Evolutionary conservation across 2,329 filamentous ascomycete species (phyloP), one percentile per base, ranked within the genome.

Genomic region (Leptodontidium sp.): DNA sequence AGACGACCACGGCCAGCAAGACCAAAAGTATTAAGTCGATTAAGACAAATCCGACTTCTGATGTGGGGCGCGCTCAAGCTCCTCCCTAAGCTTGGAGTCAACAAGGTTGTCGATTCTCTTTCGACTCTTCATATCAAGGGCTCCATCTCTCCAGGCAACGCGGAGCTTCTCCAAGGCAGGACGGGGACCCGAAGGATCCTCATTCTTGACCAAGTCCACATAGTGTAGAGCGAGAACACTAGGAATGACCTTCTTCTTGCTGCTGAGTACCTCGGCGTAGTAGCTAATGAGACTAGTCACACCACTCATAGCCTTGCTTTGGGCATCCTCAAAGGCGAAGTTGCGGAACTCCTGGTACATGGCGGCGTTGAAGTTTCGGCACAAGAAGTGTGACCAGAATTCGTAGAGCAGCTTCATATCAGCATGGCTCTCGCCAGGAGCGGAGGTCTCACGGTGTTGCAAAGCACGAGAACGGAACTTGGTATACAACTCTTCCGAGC

Each of bases 321-420:
- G 79, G 67, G 85, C 83, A 80, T 94, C 91, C 77, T 90, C 87
- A 70, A 90, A 81, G 66, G 91, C 91, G 78, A 87, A 84, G 75
- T 83, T 82, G 72, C 88, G 87, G 81, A 94, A 93, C 78, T 94
- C 91, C 77, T 87, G 83, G 81, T 94, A 94, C 88, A 94, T 92
- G 77, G 83, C 84, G 68, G 85, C 83, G 79, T 94, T 92, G 85
- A 94, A 93, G 80, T 91, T 90, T 75, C 88, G 85, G 71, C 89
- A 85, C 71, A 94, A 84, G 77, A 91, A 92, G 78, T 91, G 87
- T 24, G 88, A 88, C 90, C 91, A 94, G 81, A 92, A 92, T 72
- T 89, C 85, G 81, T 93, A 93, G 38, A 93, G 85, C 68, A 88
- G 84, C 76, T 88, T 85, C 84, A 91, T 89, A 75, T 89, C 85